phyloP scores from a whole-genome alignment of 2,329 filamentous ascomycete genomes.

The Xylaria sp. region DNA sequence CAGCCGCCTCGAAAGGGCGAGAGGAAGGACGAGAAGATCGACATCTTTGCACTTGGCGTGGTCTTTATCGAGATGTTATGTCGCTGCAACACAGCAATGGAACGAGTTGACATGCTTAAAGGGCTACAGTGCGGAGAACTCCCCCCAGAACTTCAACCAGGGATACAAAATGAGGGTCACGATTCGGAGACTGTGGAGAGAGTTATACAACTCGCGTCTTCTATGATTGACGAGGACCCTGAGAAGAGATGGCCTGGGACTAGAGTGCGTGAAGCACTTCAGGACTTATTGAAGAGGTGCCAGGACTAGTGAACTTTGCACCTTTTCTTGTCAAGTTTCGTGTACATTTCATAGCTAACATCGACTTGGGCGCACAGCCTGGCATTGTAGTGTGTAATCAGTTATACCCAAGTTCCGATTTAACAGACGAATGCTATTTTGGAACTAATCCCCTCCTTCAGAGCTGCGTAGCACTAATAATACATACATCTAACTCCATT shows the following conservation, averaged over 20 bases:
- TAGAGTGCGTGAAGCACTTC: constrained; percentile 40
- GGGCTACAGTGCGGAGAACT: constrained; percentile 42
- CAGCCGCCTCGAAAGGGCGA: constrained; percentile 57
- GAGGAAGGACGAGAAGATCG: constrained; percentile 62
- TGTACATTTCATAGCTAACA: not conserved
- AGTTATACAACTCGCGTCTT: constrained; percentile 38
- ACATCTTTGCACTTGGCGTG: constrained; percentile 70
- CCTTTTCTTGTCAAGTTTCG: not conserved
- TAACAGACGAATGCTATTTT: not conserved
- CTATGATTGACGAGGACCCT: constrained; percentile 44
- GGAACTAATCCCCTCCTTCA: not conserved
- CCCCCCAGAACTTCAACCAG: constrained; percentile 34
- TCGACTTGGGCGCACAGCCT: not conserved
- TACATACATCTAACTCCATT: not conserved
- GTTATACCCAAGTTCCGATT: no score
- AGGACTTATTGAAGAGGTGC: constrained; percentile 36
- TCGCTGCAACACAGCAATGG: constrained; percentile 62
- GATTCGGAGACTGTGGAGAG: constrained; percentile 31
- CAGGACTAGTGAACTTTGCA: constrained; percentile 2
- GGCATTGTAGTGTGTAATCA: no score
- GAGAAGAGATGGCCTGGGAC: constrained; percentile 39
- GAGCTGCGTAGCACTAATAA: not conserved
- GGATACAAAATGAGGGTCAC: constrained; percentile 38
- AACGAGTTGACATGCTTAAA: constrained; percentile 51
- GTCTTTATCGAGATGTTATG: constrained; percentile 70